A percentile compares a stretch with the other conserved stretches of the same genome.
Conservation (phyloP, 306 rosid genomes). For the Vicia villosa region DNA sequence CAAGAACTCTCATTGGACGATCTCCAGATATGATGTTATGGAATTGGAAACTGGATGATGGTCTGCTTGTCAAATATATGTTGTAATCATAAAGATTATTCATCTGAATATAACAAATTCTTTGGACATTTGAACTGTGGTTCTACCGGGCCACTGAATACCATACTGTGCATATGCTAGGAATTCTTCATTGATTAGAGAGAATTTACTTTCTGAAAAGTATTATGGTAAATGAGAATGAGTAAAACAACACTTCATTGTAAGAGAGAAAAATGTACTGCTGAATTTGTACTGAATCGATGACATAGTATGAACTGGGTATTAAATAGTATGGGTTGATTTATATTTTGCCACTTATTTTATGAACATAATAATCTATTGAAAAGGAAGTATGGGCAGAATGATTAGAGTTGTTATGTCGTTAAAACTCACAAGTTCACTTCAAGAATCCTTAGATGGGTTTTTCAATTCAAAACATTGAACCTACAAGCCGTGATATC, state of each 20-base stretch:
- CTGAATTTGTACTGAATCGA: slow-evolving; percentile 6
- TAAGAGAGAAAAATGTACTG: not conserved
- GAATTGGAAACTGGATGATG: slow-evolving; percentile 36
- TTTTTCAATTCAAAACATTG: no score
- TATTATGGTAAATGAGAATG: slow-evolving; percentile 30
- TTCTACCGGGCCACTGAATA: slow-evolving; percentile 35
- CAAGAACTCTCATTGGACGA: slow-evolving; percentile 87
- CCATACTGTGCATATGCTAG: slow-evolving; percentile 49
- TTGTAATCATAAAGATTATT: slow-evolving; percentile 39
- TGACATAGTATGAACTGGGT: not conserved
- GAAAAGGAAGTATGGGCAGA: not conserved
- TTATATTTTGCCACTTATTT: not conserved
- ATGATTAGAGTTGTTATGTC: not conserved
- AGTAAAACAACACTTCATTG: not conserved
- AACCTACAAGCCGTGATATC: no score
- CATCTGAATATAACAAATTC: slow-evolving; percentile 45
- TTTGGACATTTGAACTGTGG: slow-evolving; percentile 40
- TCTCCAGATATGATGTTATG: slow-evolving; percentile 67
- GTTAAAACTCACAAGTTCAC: not conserved
- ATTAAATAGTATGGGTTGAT: not conserved
- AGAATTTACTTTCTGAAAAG: not conserved
- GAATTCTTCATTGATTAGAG: slow-evolving; percentile 39
- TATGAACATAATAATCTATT: not conserved
- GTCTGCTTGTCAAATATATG: slow-evolving; percentile 39
- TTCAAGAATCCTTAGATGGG: no score